Evolutionary conservation across 1,139 yeast genomes (phyloP), one percentile per base, ranked within the genome.

Genomic region (Yarrowia galli): DNA sequence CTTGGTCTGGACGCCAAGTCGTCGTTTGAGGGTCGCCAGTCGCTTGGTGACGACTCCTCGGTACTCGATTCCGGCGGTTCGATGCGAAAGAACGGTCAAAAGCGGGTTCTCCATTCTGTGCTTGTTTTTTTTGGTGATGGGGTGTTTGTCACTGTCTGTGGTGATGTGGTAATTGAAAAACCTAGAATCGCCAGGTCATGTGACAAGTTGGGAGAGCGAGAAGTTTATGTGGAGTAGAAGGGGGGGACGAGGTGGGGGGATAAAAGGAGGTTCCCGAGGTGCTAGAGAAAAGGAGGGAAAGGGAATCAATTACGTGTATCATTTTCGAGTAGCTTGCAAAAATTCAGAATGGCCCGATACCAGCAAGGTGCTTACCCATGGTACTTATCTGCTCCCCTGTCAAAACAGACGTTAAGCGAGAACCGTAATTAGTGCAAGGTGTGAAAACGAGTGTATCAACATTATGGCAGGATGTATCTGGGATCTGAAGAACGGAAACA

Each of bases 11-110:
- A 89, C 78, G 65, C 81, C 81, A 69, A 89, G 79, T 25, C 83
- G 84, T 69, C 83, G 86, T 74, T 91, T 89, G 70, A 87, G 79
- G 70, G 84, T 84, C 51, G 84, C 83, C 61, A 89, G 77, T 69
- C 82, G 80, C 72, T 84, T 84, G 71, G 75, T 66, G 16, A 74
- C 71, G 25, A 73, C 71, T 28, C 71, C 72, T 16, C 79, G 76
- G 70, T 79, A 79, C 35, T 73, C 73, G 28, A 42, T 58, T 15
- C 76, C 74, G 28, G 75, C 74, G 22, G 76, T 74, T 40, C 82
- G 73, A 20, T 73, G 74, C 40, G 71, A 73, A 53, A 79, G 73
- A 36, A 78, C 72, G 40, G 73, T 70, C 64, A 72, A 71, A 38
- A 78, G 72, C 4, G 75, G 75, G 46, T 69, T 69, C 36, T 73